phyloP scores from a whole-genome alignment of 257 asterid genomes.

The Solanum paucissectum region DNA sequence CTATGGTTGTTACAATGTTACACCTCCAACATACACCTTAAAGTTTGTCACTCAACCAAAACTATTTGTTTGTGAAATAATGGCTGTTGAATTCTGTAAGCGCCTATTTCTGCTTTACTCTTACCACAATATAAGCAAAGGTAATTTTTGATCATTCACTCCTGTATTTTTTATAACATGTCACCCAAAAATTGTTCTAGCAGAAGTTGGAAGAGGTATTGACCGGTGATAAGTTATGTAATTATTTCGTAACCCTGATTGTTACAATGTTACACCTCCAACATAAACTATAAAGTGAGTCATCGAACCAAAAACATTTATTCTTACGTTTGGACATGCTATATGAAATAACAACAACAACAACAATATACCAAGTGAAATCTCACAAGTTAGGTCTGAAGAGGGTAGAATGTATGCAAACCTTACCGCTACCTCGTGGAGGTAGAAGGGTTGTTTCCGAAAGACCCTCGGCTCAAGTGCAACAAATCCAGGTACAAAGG shows the following conservation, averaged over 20 bases:
- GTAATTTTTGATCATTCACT: constrained; percentile 16
- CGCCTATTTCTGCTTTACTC: constrained; percentile 77
- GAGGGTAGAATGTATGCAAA: neutral
- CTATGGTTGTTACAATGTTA: neutral
- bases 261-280: neutral
- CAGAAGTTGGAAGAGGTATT: neutral
- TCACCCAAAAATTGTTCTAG: neutral
- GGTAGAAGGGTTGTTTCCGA: neutral
- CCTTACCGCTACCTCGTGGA: neutral
- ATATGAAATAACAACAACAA: neutral
- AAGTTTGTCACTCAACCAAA: neutral
- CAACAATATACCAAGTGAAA: neutral
- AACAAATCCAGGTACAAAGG: neutral
- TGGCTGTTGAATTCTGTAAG: constrained; percentile 71
- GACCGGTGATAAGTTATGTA: neutral
- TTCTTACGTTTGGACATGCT: neutral
- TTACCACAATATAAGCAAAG: constrained; percentile 81
- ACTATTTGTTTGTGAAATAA: constrained; percentile 42
- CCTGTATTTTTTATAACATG: neutral
- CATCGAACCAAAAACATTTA: neutral
- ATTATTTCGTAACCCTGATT: neutral
- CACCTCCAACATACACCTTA: neutral
- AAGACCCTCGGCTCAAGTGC: neutral
- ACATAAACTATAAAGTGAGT: neutral
- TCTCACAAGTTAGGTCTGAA: neutral